Evolutionary conservation across 306 rosid genomes (phyloP), one percentile per base, ranked within the genome.

Genomic region (Vigna trinervia): DNA sequence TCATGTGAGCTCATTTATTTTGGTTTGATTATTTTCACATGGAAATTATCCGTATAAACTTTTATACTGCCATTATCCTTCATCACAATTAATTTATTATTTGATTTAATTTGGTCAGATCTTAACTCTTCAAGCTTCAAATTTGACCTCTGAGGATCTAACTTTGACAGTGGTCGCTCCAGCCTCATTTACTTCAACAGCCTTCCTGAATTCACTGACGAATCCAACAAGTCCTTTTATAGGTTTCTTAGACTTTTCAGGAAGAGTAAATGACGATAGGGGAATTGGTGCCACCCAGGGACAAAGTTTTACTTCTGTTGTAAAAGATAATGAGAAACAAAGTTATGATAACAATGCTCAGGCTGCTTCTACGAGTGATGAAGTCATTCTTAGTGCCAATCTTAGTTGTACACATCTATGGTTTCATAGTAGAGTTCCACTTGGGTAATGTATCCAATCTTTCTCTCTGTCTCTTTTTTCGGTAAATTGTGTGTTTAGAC

Each of bases 341-440:
- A 79, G 83, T 52, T 57, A 53, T 58, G 77, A 61, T 63, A 83
- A 61, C 12, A 78, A 82, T 70, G 70, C 64, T 64, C 84, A 69
- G 77, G 76, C 85, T 60, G 82, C 66, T 75, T 85, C 96, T 76
- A 54, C 57, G 26, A 81, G 47, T 32, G 91, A 85, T 77, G 92
- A 88, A 83, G 84, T 80, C 73, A 71, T 92, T 82, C 94, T 90
- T 32, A 85, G 84, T 83, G 83, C 89, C 48, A 88, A 85, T 68
- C 80, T 84, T 73, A 90, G 90, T 84, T 92, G 94, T 76, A 83
- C 98, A 22, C 98, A 96, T 85, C 82, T 92, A 79, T 96, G 99
- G 97, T 85, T 96, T 75, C 99, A 92, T 73, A 96, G 99, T 85
- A 91, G 92, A 91, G 91, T 92, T 85, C 99, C 98, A 62, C 88